phyloP scores from a whole-genome alignment of 129 eudicot genomes.

The Erigeron canadensis region DNA sequence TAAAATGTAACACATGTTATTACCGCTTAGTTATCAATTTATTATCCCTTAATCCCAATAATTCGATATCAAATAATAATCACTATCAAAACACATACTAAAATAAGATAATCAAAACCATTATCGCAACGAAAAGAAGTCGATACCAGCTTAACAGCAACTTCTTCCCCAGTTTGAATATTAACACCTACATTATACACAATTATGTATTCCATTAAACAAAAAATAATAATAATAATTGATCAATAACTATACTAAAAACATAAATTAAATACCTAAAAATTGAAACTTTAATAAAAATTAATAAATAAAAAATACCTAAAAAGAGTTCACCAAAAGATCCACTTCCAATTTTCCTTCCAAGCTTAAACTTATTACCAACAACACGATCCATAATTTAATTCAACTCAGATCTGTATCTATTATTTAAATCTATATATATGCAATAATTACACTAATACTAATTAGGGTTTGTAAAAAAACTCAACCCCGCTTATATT shows the following conservation, averaged over 20 bases:
- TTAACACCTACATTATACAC: conserved; percentile 57
- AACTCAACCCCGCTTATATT: conserved; percentile 29
- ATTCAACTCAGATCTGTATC: conserved; percentile 23
- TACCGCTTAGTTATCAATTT: not conserved
- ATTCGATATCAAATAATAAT: not conserved
- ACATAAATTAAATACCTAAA: conserved; percentile 5
- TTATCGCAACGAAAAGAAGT: not conserved
- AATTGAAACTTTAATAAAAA: not conserved
- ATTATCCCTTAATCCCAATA: not conserved
- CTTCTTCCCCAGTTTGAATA: conserved; percentile 93
- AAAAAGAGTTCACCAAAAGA: conserved; percentile 96
- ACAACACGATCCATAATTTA: conserved; percentile 75
- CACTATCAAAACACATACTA: conserved; percentile 1
- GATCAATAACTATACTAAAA: not conserved
- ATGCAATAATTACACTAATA: conserved; percentile 21
- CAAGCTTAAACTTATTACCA: conserved; percentile 94
- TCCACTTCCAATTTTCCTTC: conserved; percentile 98
- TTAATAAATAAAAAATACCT: conserved; percentile 45
- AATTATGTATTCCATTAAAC: not conserved
- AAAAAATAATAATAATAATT: not conserved
- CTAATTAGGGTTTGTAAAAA: conserved; percentile 36
- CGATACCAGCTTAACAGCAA: conserved; percentile 89
- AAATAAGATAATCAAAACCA: not conserved
- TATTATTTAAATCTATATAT: conserved; percentile 34
- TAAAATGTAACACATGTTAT: not conserved